Evolutionary conservation across 345 rosid genomes (phyloP), one percentile per base, ranked within the genome.

Genomic region (Eucalyptus erythrocorys): DNA sequence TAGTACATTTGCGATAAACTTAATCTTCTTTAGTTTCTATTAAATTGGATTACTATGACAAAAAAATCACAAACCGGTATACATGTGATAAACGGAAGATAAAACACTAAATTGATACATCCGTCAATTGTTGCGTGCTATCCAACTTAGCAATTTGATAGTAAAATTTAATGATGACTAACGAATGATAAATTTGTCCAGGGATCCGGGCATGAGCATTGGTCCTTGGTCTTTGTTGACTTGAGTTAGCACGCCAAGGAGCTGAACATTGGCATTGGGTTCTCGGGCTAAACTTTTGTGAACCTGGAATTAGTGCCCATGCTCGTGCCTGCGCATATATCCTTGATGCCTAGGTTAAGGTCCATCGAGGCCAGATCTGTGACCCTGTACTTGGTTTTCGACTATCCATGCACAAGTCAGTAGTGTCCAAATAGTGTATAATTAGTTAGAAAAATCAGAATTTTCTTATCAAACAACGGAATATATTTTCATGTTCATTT

Each of bases 321-420:
- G 61, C 13, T 22, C 11, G 10, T 24, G 17, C 4, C 1, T 8
- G 0, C 0, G 1, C 15, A 6, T 6, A 13, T 6, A 13, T 4
- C 32, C 68, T 13, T 27, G 16, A 61, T 30, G 8, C 68, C 68
- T 61, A 30, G 68, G 68, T 61, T 27, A 27, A 30, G 68, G 68
- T 61, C 66, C 34, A 61, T 27, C 2, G 1, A 61, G 17, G 34
- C n/a, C 17, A 30, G 2, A 61, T 34, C 8, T 12, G 7, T 30
- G 17, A 61, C 68, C 34, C 0, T 51, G 4, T 51, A 21, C 26
- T 1, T 2, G 26, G 2, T 51, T 51, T 51, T 3, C 16, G 1
- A 30, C 8, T 61, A 61, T 61, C 32, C 4, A 6, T 61, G 32
- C 68, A 61, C 16, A 30, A 61, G 34, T 61, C 2, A 30, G 1